Evolutionary conservation across 768 basidiomycete genomes (phyloP), one percentile per base, ranked within the genome.

Genomic region (Trametes meyenii): DNA sequence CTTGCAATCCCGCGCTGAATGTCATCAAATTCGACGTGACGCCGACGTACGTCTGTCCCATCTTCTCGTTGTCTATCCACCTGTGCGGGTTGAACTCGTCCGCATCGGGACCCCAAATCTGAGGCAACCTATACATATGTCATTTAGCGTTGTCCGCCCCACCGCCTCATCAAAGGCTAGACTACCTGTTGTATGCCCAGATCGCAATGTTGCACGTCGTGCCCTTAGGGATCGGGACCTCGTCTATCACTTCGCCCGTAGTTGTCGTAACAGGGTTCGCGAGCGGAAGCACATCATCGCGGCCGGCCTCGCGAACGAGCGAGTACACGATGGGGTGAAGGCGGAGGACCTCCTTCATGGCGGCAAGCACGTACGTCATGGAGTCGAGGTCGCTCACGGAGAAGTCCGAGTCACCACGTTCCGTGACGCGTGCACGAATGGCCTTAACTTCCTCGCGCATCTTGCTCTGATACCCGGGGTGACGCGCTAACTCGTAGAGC

Each of bases 101-200:
- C 0, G 74, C 74, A 38, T 76, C 73, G 19, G 69, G 62, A 2
- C 73, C 73, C 74, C 74, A 76, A 16, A 73, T 65, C 17, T 67
- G 61, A 16, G 61, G 63, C 17, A 72, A 39, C 35, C 70, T 72
- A 40, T 35, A 50, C 2, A 19, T 21, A 7, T 13, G 35, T 10
- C 16, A 38, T 1, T 19, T 11, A 16, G 17, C 38, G 17, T 5
- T n/a, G 44, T 29, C 33, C 3, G 12, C n/a, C n/a, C n/a, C n/a
- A 6, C 33, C 2, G n/a, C 10, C 14, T 17, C 12, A 5, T 36
- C 4, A 12, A 12, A 44, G 4, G 10, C 13, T 44, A n/a, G 53
- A 70, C 35, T 16, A 75, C 77, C 75, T 65, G 55, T 74, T 72
- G 61, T 77, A 77, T 2, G 66, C 68, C 53, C 69, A 68, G 53